phyloP scores from a whole-genome alignment of 768 basidiomycete species.

The Dioszegia hungarica region DNA sequence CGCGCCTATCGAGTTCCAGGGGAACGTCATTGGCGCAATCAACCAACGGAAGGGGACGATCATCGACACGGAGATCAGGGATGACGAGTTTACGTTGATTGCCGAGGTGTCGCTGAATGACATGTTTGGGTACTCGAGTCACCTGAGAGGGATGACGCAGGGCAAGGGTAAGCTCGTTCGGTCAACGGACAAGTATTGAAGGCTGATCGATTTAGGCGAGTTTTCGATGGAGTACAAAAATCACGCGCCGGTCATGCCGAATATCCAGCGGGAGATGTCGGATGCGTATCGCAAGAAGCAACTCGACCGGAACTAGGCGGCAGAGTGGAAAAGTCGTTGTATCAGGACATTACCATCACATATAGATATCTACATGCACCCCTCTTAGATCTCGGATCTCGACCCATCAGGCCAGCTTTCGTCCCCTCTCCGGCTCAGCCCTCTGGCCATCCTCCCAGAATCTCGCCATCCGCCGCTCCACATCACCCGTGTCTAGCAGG shows the following conservation, averaged over 20 bases:
- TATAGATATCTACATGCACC: background rate
- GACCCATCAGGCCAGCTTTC: too few relatives aligned
- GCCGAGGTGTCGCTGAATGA: conserved; percentile 94
- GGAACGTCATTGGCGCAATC: conserved; percentile 85
- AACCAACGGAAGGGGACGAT: conserved; percentile 91
- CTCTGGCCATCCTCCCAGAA: conserved; percentile 5
- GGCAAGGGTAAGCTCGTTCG: conserved; percentile 85
- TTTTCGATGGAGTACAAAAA: conserved; percentile 62
- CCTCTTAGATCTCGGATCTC: background rate
- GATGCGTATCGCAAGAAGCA: conserved; percentile 69
- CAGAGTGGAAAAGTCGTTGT: background rate
- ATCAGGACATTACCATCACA: background rate
- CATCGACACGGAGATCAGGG: conserved; percentile 89
- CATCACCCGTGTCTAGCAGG: conserved; percentile 1
- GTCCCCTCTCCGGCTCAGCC: conserved; percentile 3
- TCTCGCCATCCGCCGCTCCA: conserved; percentile 14
- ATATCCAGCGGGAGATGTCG: conserved; percentile 81
- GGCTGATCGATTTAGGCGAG: conserved; percentile 45
- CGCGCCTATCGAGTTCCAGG: conserved; percentile 91
- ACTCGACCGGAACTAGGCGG: conserved; percentile 12
- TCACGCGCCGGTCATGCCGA: conserved; percentile 77
- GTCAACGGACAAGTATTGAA: background rate
- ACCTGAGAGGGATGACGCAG: conserved; percentile 87
- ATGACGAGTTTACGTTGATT: conserved; percentile 87
- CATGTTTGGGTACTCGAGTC: conserved; percentile 96